Percentiles rank a stretch among this genome's conserved stretches.
Evolutionary conservation across 306 rosid species (phyloP).

Genomic region (Trichosanthes cucumerina): DNA sequence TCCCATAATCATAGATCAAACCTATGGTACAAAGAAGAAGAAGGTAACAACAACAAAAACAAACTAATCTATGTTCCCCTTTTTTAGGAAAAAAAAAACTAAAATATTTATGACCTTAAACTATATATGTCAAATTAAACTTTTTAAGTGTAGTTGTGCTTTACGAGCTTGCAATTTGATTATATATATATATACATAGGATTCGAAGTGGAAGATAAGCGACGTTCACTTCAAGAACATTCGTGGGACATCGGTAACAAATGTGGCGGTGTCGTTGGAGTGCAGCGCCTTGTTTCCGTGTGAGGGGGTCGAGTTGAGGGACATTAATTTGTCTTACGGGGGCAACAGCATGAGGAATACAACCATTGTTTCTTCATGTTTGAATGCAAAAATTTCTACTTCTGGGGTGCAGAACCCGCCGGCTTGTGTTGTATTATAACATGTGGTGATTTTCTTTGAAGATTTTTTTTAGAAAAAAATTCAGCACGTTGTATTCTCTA

Average conservation of each 20-base stretch:
- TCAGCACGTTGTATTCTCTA: too few species aligned
- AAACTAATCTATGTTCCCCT: not conserved
- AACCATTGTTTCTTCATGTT: too few species aligned
- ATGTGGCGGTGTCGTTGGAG: constrained; percentile 31
- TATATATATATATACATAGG: not conserved
- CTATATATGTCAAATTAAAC: too few species aligned
- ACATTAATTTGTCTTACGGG: too few species aligned
- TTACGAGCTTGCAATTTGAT: not conserved
- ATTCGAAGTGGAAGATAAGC: constrained; percentile 46
- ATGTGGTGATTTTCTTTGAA: too few species aligned
- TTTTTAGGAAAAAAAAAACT: too few species aligned
- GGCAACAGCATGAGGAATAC: too few species aligned
- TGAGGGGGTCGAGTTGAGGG: constrained; percentile 23
- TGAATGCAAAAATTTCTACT: too few species aligned
- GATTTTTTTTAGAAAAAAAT: too few species aligned
- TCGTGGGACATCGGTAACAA: constrained; percentile 32
- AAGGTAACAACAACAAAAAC: not conserved
- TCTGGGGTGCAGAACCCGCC: too few species aligned
- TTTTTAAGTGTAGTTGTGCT: not conserved
- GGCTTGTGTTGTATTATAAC: too few species aligned
- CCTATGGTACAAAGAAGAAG: constrained; percentile 23
- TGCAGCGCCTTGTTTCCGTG: constrained; percentile 50
- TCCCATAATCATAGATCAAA: constrained; percentile 57
- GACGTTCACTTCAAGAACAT: constrained; percentile 50
- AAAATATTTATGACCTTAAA: too few species aligned